These are phyloP conservation scores for Brettanomyces sp. DNA, from an alignment of 805 yeast genomes.

Conservation along the genomic window DNA sequence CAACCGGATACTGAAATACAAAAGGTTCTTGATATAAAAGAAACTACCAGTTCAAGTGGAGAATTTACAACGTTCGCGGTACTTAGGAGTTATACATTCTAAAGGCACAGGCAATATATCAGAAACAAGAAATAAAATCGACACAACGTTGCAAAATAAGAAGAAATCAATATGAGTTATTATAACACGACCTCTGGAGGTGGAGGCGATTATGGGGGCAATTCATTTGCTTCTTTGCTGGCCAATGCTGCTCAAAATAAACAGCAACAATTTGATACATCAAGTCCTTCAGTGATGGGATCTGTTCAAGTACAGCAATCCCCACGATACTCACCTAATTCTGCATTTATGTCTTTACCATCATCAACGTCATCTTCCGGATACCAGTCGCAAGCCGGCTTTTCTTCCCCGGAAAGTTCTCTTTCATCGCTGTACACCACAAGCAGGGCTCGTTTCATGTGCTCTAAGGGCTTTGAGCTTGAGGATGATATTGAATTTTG, in stretches of 20 bases:
- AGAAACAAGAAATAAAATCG: too few relatives aligned
- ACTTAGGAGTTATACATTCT: too few relatives aligned
- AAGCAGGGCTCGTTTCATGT: conserved; percentile 42
- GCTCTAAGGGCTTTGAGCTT: conserved; percentile 49
- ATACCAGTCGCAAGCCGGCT: conserved; percentile 15
- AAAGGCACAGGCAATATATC: too few relatives aligned
- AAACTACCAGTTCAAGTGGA: too few relatives aligned
- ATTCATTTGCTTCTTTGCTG: conserved; percentile 1
- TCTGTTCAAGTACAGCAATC: neutral
- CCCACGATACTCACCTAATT: neutral
- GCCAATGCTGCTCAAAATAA: neutral
- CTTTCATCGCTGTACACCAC: conserved; percentile 17
- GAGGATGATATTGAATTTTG: conserved; percentile 61
- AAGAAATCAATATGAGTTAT: neutral
- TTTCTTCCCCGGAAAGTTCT: conserved; percentile 20
- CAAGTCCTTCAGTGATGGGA: neutral
- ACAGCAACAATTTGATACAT: conserved; percentile 1
- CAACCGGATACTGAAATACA: too few relatives aligned
- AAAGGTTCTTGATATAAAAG: too few relatives aligned
- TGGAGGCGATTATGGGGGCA: neutral
- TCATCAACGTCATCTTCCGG: conserved; percentile 2
- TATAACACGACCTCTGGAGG: neutral
- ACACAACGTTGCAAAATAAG: too few relatives aligned
- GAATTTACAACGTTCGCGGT: too few relatives aligned
- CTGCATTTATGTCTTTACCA: conserved; percentile 2